Evolutionary conservation across 2,329 filamentous ascomycete genomes (phyloP).

Genomic region (Endothia cerciana): DNA sequence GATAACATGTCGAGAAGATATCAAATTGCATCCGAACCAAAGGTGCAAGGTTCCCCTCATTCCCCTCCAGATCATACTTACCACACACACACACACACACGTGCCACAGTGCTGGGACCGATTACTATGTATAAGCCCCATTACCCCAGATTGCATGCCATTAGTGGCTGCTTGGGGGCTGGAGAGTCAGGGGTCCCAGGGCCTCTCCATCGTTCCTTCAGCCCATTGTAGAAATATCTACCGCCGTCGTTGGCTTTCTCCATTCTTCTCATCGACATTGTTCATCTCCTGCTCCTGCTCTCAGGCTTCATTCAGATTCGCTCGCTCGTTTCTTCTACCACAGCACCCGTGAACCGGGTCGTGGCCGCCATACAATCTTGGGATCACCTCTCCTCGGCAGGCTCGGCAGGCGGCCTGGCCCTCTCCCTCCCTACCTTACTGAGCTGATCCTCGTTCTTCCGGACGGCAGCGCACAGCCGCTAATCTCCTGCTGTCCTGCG

Average conservation of each 20-base stretch:
- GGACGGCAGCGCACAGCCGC: not conserved
- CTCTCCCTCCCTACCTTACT: constrained; percentile 1
- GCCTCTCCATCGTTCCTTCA: constrained; percentile 2
- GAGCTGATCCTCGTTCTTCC: not conserved
- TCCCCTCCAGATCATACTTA: too few relatives aligned
- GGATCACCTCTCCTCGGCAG: not conserved
- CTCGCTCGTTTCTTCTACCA: not conserved
- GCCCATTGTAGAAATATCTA: not conserved
- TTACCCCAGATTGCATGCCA: constrained; percentile 13
- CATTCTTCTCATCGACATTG: not conserved
- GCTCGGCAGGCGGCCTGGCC: constrained; percentile 3
- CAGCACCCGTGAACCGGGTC: too few relatives aligned
- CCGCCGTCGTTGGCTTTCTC: constrained; percentile 2
- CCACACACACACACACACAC: too few relatives aligned
- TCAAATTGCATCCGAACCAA: too few relatives aligned
- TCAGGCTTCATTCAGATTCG: not conserved
- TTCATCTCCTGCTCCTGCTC: not conserved
- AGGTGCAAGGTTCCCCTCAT: constrained; percentile 2
- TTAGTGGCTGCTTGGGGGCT: not conserved
- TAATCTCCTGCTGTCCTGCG: not conserved
- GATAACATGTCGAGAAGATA: too few relatives aligned
- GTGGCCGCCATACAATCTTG: not conserved
- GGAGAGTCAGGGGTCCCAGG: constrained; percentile 7
- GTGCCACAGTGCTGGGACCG: not conserved
- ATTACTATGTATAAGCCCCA: not conserved